phyloP scores from a whole-genome alignment of 2,329 filamentous ascomycete species.

The Amphichorda felina region DNA sequence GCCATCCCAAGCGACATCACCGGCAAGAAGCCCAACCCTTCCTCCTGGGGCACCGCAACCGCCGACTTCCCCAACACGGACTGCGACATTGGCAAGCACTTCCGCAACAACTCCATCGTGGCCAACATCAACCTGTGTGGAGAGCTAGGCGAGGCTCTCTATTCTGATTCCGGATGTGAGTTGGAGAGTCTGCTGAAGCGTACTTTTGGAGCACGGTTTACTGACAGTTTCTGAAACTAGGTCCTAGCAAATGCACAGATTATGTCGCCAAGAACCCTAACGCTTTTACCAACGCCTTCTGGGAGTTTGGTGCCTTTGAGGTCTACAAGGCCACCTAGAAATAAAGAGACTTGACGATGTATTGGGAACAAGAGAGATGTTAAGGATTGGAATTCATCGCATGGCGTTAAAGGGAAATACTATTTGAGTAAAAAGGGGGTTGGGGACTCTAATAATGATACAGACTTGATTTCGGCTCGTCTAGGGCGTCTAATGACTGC shows the following conservation, averaged over 20 bases:
- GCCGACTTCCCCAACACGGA: constrained; percentile 55
- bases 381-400: too few species aligned
- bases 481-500: too few species aligned
- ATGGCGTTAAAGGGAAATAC: too few species aligned
- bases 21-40: constrained; percentile 41
- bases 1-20: constrained; percentile 40
- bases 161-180: constrained; percentile 31
- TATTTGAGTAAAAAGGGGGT: too few species aligned
- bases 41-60: constrained; percentile 46
- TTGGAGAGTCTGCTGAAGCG: neutral
- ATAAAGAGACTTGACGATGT: too few species aligned
- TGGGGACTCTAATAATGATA: too few species aligned
- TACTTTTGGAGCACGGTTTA: neutral
- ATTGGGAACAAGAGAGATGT: too few species aligned
- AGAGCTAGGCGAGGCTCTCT: constrained; percentile 34
- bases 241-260: constrained; percentile 42
- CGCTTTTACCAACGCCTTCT: constrained; percentile 48
- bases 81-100: constrained; percentile 47
- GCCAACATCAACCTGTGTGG: constrained; percentile 57
- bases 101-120: constrained; percentile 54
- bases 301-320: constrained; percentile 50
- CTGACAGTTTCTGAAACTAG: constrained; percentile 15
- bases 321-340: constrained; percentile 35
- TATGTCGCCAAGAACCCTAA: constrained; percentile 44
- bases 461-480: too few species aligned